phyloP scores from a whole-genome alignment of 179 eudicot genomes.

The Nepenthes alata region DNA sequence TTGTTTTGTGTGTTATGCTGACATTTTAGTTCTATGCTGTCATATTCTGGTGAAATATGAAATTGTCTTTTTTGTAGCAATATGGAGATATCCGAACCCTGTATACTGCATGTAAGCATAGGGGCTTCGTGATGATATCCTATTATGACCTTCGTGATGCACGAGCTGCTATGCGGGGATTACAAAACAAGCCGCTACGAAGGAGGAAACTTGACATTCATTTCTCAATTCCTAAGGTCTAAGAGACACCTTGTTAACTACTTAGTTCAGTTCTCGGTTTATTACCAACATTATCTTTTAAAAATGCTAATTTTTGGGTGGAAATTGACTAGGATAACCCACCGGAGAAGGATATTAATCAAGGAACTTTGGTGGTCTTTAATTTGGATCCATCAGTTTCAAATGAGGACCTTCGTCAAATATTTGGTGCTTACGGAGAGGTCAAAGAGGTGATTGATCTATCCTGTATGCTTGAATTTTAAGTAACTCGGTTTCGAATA shows the following conservation, averaged over 20 bases:
- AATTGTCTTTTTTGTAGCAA: conserved; percentile 36
- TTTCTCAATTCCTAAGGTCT: conserved; percentile 88
- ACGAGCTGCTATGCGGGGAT: conserved; percentile 62
- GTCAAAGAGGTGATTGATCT: conserved; percentile 66
- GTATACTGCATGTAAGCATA: conserved; percentile 78
- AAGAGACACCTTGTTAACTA: neutral
- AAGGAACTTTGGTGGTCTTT: conserved; percentile 83
- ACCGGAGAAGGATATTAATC: conserved; percentile 82
- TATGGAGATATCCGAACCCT: conserved; percentile 84
- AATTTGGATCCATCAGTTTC: conserved; percentile 88
- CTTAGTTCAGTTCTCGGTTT: neutral
- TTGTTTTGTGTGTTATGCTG: too few species aligned
- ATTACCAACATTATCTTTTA: neutral
- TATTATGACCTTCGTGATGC: conserved; percentile 88
- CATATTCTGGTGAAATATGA: too few species aligned
- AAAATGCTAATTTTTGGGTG: conserved; percentile 2
- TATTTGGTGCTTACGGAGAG: conserved; percentile 83
- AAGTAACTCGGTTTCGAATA: conserved; percentile 1
- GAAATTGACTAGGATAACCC: conserved; percentile 52
- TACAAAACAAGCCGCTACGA: conserved; percentile 76
- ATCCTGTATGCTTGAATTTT: neutral
- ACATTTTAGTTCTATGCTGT: too few species aligned
- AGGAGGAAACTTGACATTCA: conserved; percentile 86
- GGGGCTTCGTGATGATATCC: conserved; percentile 96
- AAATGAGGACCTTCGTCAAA: conserved; percentile 64